Percentiles rank a stretch among this genome's conserved stretches.
Conservation (phyloP, 768 basidiomycete genomes). For the Mrakia frigida region DNA sequence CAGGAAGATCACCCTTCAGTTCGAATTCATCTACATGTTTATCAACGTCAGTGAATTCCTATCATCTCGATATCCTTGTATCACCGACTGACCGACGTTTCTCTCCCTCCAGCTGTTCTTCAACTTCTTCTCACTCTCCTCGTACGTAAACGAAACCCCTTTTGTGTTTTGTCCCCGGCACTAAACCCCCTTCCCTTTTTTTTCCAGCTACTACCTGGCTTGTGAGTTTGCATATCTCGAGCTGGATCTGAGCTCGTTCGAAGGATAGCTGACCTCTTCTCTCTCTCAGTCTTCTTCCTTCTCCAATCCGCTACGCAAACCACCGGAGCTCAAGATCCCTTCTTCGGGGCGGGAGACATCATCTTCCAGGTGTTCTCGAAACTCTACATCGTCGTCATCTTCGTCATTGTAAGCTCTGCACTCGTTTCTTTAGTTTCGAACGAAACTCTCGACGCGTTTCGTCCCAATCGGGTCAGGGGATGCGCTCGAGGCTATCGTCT, state of each 20-base stretch:
- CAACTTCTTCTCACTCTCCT: conserved; percentile 58
- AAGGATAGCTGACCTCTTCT: background rate
- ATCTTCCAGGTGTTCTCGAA: conserved; percentile 32
- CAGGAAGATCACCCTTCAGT: conserved; percentile 7
- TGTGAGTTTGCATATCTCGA: background rate
- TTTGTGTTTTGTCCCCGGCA: conserved; percentile 75
- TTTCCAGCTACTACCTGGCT: conserved; percentile 3
- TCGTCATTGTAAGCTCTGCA: background rate
- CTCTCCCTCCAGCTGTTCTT: conserved; percentile 20
- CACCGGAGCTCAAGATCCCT: conserved; percentile 17
- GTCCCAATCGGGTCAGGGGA: no score
- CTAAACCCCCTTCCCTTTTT: background rate
- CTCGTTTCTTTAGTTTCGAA: no score
- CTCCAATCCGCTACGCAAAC: conserved; percentile 16
- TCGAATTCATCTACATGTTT: conserved; percentile 10
- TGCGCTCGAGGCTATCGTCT: no score
- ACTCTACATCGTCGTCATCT: conserved; percentile 21
- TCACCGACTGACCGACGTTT: background rate
- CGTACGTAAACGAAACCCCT: conserved; percentile 51
- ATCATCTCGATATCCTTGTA: no score
- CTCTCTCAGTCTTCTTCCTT: conserved; percentile 10
- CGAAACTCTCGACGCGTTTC: no score
- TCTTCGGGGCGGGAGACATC: conserved; percentile 19
- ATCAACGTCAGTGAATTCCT: background rate
- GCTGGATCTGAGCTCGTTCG: background rate